phyloP scores from a whole-genome alignment of 371 early-diverging fungal genomes.

The Actinomortierella wolfii region DNA sequence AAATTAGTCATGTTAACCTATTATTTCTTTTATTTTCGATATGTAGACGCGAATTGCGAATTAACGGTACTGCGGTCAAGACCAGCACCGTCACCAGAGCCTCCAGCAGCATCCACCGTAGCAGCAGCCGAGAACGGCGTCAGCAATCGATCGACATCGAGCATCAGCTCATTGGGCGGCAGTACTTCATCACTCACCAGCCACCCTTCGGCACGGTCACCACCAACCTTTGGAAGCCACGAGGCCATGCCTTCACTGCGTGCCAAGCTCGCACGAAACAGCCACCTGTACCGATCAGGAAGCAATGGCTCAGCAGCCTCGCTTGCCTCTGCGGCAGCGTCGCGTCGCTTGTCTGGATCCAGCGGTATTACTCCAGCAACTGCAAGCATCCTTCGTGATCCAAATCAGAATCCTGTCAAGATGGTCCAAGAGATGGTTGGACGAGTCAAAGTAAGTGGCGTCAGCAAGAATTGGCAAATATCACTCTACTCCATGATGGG shows the following conservation, averaged over 20 bases:
- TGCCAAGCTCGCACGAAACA: conserved; percentile 33
- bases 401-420: conserved; percentile 58
- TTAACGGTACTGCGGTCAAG: conserved; percentile 58
- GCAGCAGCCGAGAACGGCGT: no score
- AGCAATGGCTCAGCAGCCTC: no score
- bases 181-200: conserved; percentile 27
- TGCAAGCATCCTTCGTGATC: not conserved
- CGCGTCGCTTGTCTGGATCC: conserved; percentile 1
- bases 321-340: not conserved
- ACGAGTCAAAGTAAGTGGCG: conserved; percentile 62
- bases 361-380: not conserved
- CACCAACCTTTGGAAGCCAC: conserved; percentile 26
- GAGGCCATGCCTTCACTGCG: conserved; percentile 36
- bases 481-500: not conserved
- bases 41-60: conserved; percentile 61
- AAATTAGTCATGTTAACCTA: not conserved
- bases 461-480: not conserved
- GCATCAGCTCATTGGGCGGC: conserved; percentile 20
- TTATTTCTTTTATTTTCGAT: not conserved
- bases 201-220: conserved; percentile 10
- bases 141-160: conserved; percentile 15
- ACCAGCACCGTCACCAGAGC: conserved; percentile 26
- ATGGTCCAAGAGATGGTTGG: conserved; percentile 78
- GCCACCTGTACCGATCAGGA: conserved; percentile 16
- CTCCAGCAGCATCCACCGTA: conserved; percentile 1